Base-by-base conservation (phyloP, 805 yeast genomes). In the Candida ortonii region DNA sequence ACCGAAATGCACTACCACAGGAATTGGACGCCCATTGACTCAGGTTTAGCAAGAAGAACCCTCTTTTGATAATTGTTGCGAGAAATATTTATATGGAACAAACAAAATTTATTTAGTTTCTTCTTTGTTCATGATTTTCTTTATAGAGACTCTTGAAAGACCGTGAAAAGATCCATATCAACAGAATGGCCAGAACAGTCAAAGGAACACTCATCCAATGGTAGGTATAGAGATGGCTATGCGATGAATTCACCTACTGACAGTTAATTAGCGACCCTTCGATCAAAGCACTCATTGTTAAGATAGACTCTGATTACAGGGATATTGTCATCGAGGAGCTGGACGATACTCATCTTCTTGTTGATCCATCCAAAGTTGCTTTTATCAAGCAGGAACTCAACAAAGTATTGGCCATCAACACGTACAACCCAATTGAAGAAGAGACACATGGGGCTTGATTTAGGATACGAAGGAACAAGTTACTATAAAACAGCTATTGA, bases 211-310 rank as follows among this genome's bases (percentile, higher is more conserved):
- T 76, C 28, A 59, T 76, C 12, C 70, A 73, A 44, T 76, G 67
- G 61, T 55, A 41, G 37, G 61, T 47, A 6, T 24, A 6, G 7
- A n/a, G n/a, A n/a, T n/a, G n/a, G n/a, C n/a, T n/a, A n/a, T n/a
- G n/a, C n/a, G n/a, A n/a, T n/a, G n/a, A n/a, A n/a, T n/a, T n/a
- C n/a, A n/a, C n/a, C n/a, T n/a, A n/a, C n/a, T n/a, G n/a, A n/a
- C n/a, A n/a, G n/a, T n/a, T n/a, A n/a, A n/a, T 27, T 13, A 55
- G 97, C 57, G 98, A 90, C 57, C 97, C 98, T 2, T 86, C 97
- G 1, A 88, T 90, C 44, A 73, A 79, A 44, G 96, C 97, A 0
- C 67, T 90, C 30, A 85, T 90, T 2, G 62, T 90, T 15, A 83
- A 80, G 55, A 83, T 90, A 26, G 97, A 93, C 58, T 65, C 86